Base-by-base conservation (phyloP, 1,284 basidiomycete species). In the Rhodotorula sp. region DNA sequence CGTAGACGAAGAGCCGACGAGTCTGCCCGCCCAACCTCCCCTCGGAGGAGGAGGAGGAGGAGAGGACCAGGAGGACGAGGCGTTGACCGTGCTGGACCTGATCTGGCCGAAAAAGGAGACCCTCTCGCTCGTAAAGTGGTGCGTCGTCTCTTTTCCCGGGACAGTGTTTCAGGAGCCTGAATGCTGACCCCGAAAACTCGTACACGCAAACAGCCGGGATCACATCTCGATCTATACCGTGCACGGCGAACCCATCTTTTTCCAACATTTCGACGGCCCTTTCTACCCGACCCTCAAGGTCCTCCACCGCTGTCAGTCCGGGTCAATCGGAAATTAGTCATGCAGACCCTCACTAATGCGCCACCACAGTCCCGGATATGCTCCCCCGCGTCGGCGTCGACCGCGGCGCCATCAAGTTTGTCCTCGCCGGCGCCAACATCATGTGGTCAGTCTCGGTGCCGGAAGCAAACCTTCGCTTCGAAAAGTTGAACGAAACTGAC, bases 81-180 rank as follows among this genome's bases (percentile, higher is more conserved):
- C 90, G 73, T 87, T 87, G 3, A 80, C 78, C 1, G 79, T 86
- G 26, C 83, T 99, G 30, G 96, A 99, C 80, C 86, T 87, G 77
- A 87, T 99, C 68, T 98, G 96, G 96, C 93, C 95, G 20, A 99
- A 99, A 89, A 99, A 99, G 85, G 95, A 98, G 83, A 85, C 89
- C 1, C 84, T 98, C 59, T 89, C 91, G 14, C 88, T 91, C 77
- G 91, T 95, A 71, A 99, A 98, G 85, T 97, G 94, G 95, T 96
- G 78, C 79, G 91, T 86, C 30, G n/a, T 20, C 26, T 44, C 56
- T 57, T 30, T 33, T 26, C 64, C 30, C 42, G 15, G 51, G 24
- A 0, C 18, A 55, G 18, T 4, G 10, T 10, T 42, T 17, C 17
- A n/a, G 33, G 30, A 53, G 26, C 49, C 12, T 24, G 17, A 5